phyloP scores from a whole-genome alignment of 257 asterid species.

The Solanum virginianum region DNA sequence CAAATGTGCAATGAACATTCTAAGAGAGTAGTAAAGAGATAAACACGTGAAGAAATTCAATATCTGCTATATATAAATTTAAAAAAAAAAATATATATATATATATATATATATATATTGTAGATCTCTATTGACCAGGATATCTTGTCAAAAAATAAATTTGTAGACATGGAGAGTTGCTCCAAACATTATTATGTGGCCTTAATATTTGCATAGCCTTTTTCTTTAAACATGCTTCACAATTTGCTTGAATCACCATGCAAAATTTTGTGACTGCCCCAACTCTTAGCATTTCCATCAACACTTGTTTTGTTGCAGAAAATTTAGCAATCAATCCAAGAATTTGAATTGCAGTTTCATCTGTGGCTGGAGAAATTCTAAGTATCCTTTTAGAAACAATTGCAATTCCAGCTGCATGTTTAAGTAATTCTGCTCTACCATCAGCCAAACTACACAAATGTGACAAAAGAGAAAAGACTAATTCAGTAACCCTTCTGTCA shows the following conservation, averaged over 20 bases:
- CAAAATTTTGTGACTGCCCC: conserved; percentile 79
- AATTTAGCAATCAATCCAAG: conserved; percentile 38
- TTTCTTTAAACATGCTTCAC: conserved; percentile 52
- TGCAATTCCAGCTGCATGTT: conserved; percentile 62
- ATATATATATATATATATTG: too few relatives aligned
- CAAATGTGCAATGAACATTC: too few relatives aligned
- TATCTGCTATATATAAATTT: too few relatives aligned
- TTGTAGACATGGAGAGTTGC: conserved; percentile 76
- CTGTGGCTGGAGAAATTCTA: conserved; percentile 51
- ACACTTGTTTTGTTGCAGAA: conserved; percentile 52
- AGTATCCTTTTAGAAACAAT: conserved; percentile 49
- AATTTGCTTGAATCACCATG: conserved; percentile 78
- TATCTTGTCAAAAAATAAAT: conserved; percentile 55
- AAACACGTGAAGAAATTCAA: too few relatives aligned
- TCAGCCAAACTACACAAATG: conserved; percentile 64
- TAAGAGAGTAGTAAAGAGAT: too few relatives aligned
- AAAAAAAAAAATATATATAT: too few relatives aligned
- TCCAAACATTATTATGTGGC: conserved; percentile 62
- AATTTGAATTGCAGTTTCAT: conserved; percentile 43
- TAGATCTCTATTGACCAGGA: conserved; percentile 5
- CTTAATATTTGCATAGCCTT: conserved; percentile 64
- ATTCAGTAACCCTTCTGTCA: conserved; percentile 35
- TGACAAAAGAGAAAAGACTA: conserved; percentile 40
- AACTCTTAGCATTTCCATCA: conserved; percentile 71
- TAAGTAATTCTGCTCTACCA: conserved; percentile 61